Percentiles rank a stretch among this genome's conserved stretches.
These are phyloP conservation scores for Lentinus brumalis DNA, from an alignment of 768 basidiomycete genomes.

Conservation along the genomic window DNA sequence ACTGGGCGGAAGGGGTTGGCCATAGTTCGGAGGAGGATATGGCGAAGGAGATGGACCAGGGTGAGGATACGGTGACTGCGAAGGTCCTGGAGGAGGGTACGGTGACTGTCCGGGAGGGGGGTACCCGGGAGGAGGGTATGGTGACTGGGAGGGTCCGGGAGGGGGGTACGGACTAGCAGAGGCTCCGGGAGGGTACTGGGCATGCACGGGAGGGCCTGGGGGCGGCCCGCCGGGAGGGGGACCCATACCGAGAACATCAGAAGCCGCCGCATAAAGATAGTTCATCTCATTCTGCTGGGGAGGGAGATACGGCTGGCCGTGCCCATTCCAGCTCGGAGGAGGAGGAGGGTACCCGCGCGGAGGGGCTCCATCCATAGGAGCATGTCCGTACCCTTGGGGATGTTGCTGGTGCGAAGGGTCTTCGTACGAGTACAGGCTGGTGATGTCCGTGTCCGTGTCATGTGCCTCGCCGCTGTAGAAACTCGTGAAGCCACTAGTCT, in stretches of 20 bases:
- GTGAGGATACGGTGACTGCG: conserved; percentile 8
- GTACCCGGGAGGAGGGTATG: too few relatives aligned
- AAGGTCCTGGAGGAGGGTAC: conserved; percentile 17
- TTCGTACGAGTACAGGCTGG: conserved; percentile 41
- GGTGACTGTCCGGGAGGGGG: neutral
- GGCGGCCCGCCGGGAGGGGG: conserved; percentile 49
- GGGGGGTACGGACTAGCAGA: conserved; percentile 8
- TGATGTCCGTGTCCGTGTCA: conserved; percentile 38
- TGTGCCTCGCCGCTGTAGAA: conserved; percentile 30
- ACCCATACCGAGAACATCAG: conserved; percentile 78
- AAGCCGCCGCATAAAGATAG: conserved; percentile 72
- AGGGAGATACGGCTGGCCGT: conserved; percentile 14
- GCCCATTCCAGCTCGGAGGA: conserved; percentile 16
- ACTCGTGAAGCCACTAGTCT: conserved; percentile 32
- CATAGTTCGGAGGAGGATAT: conserved; percentile 17
- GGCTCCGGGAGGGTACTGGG: conserved; percentile 13
- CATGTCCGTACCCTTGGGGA: conserved; percentile 12
- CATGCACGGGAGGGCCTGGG: conserved; percentile 23
- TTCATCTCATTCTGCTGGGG: conserved; percentile 44
- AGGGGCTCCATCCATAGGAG: neutral
- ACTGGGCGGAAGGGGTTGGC: conserved; percentile 14
- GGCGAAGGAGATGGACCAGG: conserved; percentile 8
- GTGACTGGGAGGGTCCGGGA: conserved; percentile 5
- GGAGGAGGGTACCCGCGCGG: conserved; percentile 12
- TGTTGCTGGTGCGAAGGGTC: conserved; percentile 26